These are phyloP conservation scores for Candida smagusa DNA, from an alignment of 1,139 yeast species.

Conservation along the genomic window DNA sequence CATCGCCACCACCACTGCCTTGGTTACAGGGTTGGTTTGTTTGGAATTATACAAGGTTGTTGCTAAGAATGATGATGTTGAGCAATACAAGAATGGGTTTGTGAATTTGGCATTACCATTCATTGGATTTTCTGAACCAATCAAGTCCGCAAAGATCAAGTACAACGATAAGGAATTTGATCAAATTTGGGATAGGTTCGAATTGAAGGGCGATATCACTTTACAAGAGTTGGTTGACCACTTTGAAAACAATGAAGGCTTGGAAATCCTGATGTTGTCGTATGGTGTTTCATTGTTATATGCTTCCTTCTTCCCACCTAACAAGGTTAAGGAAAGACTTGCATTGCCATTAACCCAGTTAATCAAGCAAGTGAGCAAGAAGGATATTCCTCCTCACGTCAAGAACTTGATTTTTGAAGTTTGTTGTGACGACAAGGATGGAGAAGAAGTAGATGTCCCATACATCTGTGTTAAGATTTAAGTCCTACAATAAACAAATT, in stretches of 20 bases:
- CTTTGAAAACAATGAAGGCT: constrained; percentile 77
- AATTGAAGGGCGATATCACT: constrained; percentile 73
- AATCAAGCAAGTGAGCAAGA: constrained; percentile 79
- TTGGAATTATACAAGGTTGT: constrained; percentile 89
- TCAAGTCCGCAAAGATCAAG: constrained; percentile 76
- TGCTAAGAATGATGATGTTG: constrained; percentile 69
- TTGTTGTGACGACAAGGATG: constrained; percentile 87
- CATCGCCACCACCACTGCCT: constrained; percentile 96
- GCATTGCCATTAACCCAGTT: constrained; percentile 65
- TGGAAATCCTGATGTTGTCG: constrained; percentile 87
- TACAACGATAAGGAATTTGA: constrained; percentile 82
- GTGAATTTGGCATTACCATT: constrained; percentile 93
- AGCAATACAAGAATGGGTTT: constrained; percentile 91
- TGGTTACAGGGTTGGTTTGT: constrained; percentile 92
- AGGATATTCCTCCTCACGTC: constrained; percentile 73
- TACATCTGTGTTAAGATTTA: constrained; percentile 57
- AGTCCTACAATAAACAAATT: not conserved
- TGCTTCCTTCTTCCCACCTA: constrained; percentile 92
- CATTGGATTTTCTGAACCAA: constrained; percentile 95
- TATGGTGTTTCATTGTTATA: constrained; percentile 85
- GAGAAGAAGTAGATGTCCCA: constrained; percentile 96
- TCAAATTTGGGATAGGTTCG: constrained; percentile 94
- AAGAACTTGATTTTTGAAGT: constrained; percentile 81
- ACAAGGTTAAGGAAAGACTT: constrained; percentile 79
- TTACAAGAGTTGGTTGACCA: constrained; percentile 71